phyloP scores from a whole-genome alignment of 192 early-diverging fungal species.

The Thoreauomyces humboldtii region DNA sequence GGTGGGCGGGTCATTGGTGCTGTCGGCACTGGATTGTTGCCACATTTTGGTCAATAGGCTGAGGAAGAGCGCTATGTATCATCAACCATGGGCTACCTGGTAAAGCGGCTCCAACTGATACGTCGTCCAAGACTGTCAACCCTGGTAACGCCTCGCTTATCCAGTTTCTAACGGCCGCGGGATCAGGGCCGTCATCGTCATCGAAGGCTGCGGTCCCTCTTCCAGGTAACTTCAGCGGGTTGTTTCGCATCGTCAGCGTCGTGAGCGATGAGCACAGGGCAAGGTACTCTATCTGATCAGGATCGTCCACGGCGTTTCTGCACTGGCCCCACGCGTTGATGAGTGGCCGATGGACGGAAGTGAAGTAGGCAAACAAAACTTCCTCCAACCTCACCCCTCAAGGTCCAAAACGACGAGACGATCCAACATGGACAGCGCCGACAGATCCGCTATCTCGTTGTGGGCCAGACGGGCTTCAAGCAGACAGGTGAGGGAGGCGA shows the following conservation, averaged over 20 bases:
- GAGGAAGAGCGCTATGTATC: no score
- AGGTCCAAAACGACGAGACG: slow-evolving; percentile 42
- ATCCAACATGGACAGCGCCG: slow-evolving; percentile 41
- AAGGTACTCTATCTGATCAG: slow-evolving; percentile 45
- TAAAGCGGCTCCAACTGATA: no score
- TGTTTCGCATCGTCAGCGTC: slow-evolving; percentile 35
- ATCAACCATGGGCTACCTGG: no score
- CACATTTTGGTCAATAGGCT: no score
- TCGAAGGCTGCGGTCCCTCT: not conserved
- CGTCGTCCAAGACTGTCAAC: no score
- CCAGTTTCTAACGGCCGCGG: not conserved
- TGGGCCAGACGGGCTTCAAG: slow-evolving; percentile 45
- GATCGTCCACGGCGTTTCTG: slow-evolving; percentile 36
- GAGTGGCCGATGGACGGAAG: not conserved
- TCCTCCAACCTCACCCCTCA: slow-evolving; percentile 47
- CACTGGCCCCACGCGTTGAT: no score
- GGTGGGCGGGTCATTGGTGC: no score
- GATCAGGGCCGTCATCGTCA: not conserved
- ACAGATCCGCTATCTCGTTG: slow-evolving; percentile 42
- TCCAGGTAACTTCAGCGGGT: slow-evolving; percentile 20
- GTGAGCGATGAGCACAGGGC: slow-evolving; percentile 32
- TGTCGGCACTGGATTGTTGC: no score
- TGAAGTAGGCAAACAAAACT: not conserved
- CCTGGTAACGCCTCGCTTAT: slow-evolving; percentile 25
- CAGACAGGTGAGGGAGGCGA: slow-evolving; percentile 26